phyloP scores from a whole-genome alignment of 768 basidiomycete genomes.

The Lactarius sanguifluus region DNA sequence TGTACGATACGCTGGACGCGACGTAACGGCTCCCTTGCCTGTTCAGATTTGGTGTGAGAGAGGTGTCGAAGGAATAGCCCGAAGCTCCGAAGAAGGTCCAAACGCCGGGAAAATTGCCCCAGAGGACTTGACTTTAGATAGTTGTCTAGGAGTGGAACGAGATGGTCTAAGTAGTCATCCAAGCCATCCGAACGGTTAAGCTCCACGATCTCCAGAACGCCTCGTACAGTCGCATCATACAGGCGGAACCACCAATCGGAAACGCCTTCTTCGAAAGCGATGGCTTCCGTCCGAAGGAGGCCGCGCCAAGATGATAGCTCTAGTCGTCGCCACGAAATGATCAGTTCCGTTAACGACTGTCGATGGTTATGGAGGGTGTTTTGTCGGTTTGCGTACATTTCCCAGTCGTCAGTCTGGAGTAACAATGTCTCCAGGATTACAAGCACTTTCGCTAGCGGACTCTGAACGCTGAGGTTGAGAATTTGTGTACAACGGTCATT shows the following conservation, averaged over 20 bases:
- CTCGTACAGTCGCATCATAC: slow-evolving; percentile 75
- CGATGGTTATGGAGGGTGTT: slow-evolving; percentile 75
- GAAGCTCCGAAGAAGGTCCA: slow-evolving; percentile 71
- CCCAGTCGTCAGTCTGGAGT: slow-evolving; percentile 92
- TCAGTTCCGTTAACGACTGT: slow-evolving; percentile 61
- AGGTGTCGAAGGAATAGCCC: slow-evolving; percentile 48
- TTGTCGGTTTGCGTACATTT: slow-evolving; percentile 89
- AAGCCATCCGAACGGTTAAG: slow-evolving; percentile 41
- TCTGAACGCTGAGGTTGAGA: slow-evolving; percentile 57
- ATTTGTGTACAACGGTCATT: slow-evolving; percentile 66
- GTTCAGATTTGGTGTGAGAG: slow-evolving; percentile 36
- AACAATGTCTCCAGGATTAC: slow-evolving; percentile 83
- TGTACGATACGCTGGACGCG: slow-evolving; percentile 60
- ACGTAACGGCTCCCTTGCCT: slow-evolving; percentile 39
- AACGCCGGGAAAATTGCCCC: slow-evolving; percentile 74
- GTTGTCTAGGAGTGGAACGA: slow-evolving; percentile 77
- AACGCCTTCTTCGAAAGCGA: slow-evolving; percentile 42
- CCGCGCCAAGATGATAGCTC: slow-evolving; percentile 87
- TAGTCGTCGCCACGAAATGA: slow-evolving; percentile 87
- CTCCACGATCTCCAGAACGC: slow-evolving; percentile 49
- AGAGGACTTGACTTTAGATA: slow-evolving; percentile 75
- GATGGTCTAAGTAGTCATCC: slow-evolving; percentile 55
- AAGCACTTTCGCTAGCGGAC: slow-evolving; percentile 80
- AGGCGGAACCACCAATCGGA: slow-evolving; percentile 91
- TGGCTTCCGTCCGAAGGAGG: slow-evolving; percentile 71